A percentile compares a stretch with the other conserved stretches of the same genome.
Conservation (phyloP, 2,329 filamentous ascomycete species). For the Coleophoma crateriformis region DNA sequence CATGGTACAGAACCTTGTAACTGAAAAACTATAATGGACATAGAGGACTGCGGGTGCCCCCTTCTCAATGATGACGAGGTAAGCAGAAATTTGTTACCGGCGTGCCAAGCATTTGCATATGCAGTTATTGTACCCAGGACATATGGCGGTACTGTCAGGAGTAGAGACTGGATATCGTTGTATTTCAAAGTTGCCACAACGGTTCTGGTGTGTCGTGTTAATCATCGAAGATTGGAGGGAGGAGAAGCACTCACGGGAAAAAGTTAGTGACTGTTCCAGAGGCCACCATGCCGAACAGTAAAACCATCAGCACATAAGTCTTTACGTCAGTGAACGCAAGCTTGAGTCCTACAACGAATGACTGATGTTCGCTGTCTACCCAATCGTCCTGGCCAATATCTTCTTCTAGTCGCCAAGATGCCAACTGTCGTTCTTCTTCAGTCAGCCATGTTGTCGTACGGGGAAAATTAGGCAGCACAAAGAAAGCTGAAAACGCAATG, state of each 20-base stretch:
- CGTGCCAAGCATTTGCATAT: slow-evolving; percentile 63
- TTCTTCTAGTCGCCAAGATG: slow-evolving; percentile 55
- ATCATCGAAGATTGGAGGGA: slow-evolving; percentile 33
- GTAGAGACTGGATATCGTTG: slow-evolving; percentile 50
- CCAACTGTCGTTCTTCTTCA: slow-evolving; percentile 50
- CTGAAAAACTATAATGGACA: too few relatives aligned
- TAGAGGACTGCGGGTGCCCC: too few relatives aligned
- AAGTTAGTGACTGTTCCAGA: slow-evolving; percentile 60
- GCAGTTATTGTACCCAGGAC: slow-evolving; percentile 56
- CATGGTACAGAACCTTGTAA: too few relatives aligned
- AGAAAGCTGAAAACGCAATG: slow-evolving; percentile 51
- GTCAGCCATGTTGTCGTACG: slow-evolving; percentile 50
- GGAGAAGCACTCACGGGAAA: slow-evolving; percentile 40
- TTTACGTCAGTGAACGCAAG: slow-evolving; percentile 51
- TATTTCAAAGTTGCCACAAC: slow-evolving; percentile 66
- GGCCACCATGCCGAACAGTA: slow-evolving; percentile 50
- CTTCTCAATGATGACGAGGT: too few relatives aligned
- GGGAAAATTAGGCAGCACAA: slow-evolving; percentile 64
- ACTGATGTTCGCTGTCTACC: slow-evolving; percentile 49
- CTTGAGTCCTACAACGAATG: slow-evolving; percentile 44
- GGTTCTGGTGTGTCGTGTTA: slow-evolving; percentile 34
- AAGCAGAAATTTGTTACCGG: slow-evolving; percentile 24
- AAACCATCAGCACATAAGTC: slow-evolving; percentile 19
- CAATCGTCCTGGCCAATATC: slow-evolving; percentile 62
- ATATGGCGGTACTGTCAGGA: slow-evolving; percentile 62